phyloP scores from a whole-genome alignment of 257 asterid species.

The Scutellaria baicalensis region DNA sequence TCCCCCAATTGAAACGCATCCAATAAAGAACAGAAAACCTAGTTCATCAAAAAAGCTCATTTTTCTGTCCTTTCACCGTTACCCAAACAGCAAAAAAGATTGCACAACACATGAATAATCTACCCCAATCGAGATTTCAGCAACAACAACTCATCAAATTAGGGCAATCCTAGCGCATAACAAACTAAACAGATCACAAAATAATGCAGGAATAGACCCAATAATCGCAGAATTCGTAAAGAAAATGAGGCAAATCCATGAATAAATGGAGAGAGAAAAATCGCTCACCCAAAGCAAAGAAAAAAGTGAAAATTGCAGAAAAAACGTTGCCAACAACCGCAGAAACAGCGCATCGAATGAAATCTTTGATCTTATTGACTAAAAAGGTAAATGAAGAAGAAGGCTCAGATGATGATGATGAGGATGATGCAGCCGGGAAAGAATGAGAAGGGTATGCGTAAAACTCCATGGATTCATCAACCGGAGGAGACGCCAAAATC shows the following conservation, averaged over 20 bases:
- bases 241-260: background rate
- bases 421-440: conserved; percentile 43
- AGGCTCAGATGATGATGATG: conserved; percentile 25
- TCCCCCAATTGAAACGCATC: background rate
- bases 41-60: background rate
- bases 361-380: conserved; percentile 56
- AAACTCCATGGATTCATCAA: conserved; percentile 62
- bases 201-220: background rate
- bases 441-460: conserved; percentile 65
- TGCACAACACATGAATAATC: background rate
- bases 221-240: background rate
- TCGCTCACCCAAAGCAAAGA: conserved; percentile 77
- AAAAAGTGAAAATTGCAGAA: conserved; percentile 83
- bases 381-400: conserved; percentile 36
- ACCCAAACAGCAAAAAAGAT: background rate
- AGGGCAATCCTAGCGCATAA: background rate
- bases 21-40: background rate
- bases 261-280: background rate
- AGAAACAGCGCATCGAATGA: conserved; percentile 61
- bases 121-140: conserved; percentile 4
- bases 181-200: conserved; percentile 5
- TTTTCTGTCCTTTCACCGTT: background rate
- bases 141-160: background rate
- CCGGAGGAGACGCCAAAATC: conserved; percentile 15
- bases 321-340: conserved; percentile 73